These are phyloP conservation scores for Trichoderma sp. DNA, from an alignment of 2,329 filamentous ascomycete species.

Conservation along the genomic window DNA sequence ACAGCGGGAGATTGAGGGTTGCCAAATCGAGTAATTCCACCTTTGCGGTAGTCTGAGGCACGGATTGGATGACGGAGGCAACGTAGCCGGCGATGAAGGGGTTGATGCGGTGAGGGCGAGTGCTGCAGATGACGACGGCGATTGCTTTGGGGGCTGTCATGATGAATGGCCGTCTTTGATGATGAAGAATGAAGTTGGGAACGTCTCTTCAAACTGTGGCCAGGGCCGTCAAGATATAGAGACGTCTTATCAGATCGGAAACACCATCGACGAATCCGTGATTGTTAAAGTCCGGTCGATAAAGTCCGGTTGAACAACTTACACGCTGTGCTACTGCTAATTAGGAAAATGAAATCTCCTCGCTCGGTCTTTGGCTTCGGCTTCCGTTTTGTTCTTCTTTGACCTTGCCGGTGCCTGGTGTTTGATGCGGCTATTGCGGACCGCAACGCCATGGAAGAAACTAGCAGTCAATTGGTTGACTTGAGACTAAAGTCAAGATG, in stretches of 20 bases:
- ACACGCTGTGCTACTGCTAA: background rate
- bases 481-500: background rate
- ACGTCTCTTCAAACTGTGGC: background rate
- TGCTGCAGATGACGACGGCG: slow-evolving; percentile 43
- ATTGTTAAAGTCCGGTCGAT: background rate
- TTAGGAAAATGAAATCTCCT: background rate
- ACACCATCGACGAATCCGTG: background rate
- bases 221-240: background rate
- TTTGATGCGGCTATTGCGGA: background rate
- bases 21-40: slow-evolving; percentile 41
- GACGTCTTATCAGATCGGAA: background rate
- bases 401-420: background rate
- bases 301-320: background rate
- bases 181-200: background rate
- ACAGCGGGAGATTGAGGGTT: slow-evolving; percentile 47
- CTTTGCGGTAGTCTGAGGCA: background rate
- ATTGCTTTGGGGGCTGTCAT: slow-evolving; percentile 27
- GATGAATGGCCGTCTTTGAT: background rate
- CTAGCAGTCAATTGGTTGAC: background rate
- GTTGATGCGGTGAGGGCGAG: slow-evolving; percentile 39
- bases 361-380: background rate
- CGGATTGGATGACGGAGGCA: slow-evolving; percentile 32
- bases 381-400: background rate
- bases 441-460: background rate
- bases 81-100: slow-evolving; percentile 40